Percentiles rank a stretch among this genome's conserved stretches.
These are phyloP conservation scores for Geopyxis carbonaria DNA, from an alignment of 495 filamentous ascomycete genomes.

Conservation along the genomic window DNA sequence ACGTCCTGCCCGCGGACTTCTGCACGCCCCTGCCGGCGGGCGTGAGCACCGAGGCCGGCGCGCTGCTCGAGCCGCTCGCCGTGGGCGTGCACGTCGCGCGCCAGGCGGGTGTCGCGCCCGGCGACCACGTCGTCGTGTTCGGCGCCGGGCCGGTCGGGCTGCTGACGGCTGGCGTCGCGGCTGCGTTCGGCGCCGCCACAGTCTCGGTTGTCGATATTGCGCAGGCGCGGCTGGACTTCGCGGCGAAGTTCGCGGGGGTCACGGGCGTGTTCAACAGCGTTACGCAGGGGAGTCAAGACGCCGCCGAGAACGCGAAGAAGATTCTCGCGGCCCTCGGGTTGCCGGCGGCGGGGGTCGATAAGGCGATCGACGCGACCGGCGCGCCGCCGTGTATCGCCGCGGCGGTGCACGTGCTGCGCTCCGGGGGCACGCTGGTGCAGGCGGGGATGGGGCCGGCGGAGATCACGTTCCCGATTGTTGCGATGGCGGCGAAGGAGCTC, in stretches of 20 bases:
- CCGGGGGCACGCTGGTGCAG: constrained; percentile 70
- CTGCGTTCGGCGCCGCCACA: constrained; percentile 54
- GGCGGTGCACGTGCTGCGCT: constrained; percentile 48
- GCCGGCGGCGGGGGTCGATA: constrained; percentile 45
- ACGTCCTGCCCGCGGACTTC: constrained; percentile 58
- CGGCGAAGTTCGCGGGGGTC: constrained; percentile 46
- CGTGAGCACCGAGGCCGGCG: constrained; percentile 64
- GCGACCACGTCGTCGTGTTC: constrained; percentile 61
- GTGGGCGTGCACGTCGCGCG: constrained; percentile 70
- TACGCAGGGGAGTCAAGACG: constrained; percentile 25
- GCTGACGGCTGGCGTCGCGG: constrained; percentile 62
- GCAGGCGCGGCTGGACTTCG: constrained; percentile 50
- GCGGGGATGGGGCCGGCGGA: constrained; percentile 64
- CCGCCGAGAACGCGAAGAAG: constrained; percentile 44
- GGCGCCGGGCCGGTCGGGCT: constrained; percentile 76
- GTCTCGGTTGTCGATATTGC: constrained; percentile 66
- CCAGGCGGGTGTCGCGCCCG: constrained; percentile 49
- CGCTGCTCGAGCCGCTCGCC: constrained; percentile 64
- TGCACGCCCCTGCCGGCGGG: constrained; percentile 59
- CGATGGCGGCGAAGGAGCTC: constrained; percentile 65
- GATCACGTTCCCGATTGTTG: constrained; percentile 68
- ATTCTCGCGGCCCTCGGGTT: constrained; percentile 33
- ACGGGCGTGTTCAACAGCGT: constrained; percentile 39
- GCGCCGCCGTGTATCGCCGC: constrained; percentile 62
- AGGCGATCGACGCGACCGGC: constrained; percentile 69